Percentiles rank a stretch among this genome's conserved stretches.
Conservation (phyloP, 179 eudicot species). For the Drosera spatulata region DNA sequence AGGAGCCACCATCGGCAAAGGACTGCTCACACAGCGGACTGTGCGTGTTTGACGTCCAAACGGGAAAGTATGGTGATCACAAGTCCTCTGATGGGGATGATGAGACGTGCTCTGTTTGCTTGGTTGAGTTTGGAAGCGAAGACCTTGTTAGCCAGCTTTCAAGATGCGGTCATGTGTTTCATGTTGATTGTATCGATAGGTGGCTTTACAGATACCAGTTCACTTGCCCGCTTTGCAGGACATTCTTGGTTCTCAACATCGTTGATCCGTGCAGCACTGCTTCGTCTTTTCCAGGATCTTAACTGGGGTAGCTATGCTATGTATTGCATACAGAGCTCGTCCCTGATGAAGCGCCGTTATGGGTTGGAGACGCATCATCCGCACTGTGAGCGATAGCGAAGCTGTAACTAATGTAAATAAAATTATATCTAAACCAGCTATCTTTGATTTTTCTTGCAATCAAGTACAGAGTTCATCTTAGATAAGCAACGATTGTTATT, state of each 20-base stretch:
- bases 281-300: too few relatives aligned
- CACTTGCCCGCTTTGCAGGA: conserved; percentile 45
- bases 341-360: too few relatives aligned
- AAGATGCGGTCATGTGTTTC: conserved; percentile 34
- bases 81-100: not conserved
- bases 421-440: too few relatives aligned
- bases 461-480: too few relatives aligned
- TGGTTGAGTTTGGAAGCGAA: conserved; percentile 34
- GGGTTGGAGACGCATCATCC: too few relatives aligned
- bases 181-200: conserved; percentile 23
- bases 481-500: too few relatives aligned
- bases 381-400: too few relatives aligned
- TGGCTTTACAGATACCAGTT: conserved; percentile 33
- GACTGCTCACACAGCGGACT: not conserved
- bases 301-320: too few relatives aligned
- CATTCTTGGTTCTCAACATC: conserved; percentile 12
- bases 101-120: conserved; percentile 31
- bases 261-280: not conserved
- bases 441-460: too few relatives aligned
- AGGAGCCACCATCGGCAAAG: not conserved
- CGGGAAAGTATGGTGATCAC: conserved; percentile 4
- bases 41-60: conserved; percentile 18
- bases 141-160: conserved; percentile 29
- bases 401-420: too few relatives aligned
- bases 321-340: too few relatives aligned